Evolutionary conservation across 1,139 yeast species (phyloP).

Genomic region (Debaryomycetaceae sp.): DNA sequence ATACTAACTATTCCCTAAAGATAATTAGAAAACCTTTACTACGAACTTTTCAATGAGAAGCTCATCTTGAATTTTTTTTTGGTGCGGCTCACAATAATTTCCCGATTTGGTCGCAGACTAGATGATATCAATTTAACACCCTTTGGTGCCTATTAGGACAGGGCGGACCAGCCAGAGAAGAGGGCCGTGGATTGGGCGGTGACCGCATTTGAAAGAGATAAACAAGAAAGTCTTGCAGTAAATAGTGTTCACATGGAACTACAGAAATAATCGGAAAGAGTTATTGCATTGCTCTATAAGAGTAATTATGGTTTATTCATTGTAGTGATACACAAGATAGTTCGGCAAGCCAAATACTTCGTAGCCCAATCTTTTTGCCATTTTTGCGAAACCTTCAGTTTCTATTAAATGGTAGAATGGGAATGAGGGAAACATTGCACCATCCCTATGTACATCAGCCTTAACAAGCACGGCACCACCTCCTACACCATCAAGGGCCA

Average conservation of each 20-base stretch:
- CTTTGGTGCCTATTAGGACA: not conserved
- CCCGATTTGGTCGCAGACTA: slow-evolving; percentile 1
- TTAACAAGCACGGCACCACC: slow-evolving; percentile 94
- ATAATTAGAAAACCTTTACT: not conserved
- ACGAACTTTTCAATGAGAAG: slow-evolving; percentile 3
- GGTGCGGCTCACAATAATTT: slow-evolving; percentile 6
- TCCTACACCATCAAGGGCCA: slow-evolving; percentile 94
- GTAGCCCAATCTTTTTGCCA: slow-evolving; percentile 94
- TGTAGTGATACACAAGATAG: slow-evolving; percentile 83
- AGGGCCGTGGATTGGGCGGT: not conserved
- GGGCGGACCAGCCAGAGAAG: not conserved
- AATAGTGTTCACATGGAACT: too few species aligned
- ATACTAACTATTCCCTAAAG: slow-evolving; percentile 3
- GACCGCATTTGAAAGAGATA: not conserved
- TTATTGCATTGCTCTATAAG: not conserved
- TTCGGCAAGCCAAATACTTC: slow-evolving; percentile 91
- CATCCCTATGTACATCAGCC: slow-evolving; percentile 97
- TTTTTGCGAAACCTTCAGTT: slow-evolving; percentile 97
- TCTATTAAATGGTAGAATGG: slow-evolving; percentile 95
- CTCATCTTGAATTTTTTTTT: slow-evolving; percentile 8
- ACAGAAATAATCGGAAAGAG: too few species aligned
- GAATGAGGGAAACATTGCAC: slow-evolving; percentile 98
- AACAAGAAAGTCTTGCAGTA: not conserved
- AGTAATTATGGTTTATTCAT: slow-evolving; percentile 33
- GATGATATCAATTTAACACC: not conserved